Conservation (phyloP, 148 eudicot genomes). For the Polygonum aviculare region DNA sequence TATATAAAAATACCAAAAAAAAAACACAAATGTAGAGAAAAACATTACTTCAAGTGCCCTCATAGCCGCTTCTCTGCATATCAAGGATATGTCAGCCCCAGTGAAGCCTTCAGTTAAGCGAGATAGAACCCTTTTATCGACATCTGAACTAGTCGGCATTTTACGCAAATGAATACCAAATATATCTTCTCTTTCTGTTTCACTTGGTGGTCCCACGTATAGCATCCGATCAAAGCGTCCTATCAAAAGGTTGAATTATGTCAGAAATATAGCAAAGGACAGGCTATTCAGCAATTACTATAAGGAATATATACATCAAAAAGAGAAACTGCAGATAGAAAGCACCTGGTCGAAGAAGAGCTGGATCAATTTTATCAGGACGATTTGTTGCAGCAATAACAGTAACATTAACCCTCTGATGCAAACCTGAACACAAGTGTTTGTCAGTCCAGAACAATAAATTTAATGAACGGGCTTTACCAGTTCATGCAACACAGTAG, state of each 20-base stretch:
- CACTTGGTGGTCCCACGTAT: slow-evolving; percentile 80
- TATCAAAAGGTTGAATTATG: slow-evolving; percentile 19
- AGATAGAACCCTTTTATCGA: slow-evolving; percentile 52
- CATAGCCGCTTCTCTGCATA: slow-evolving; percentile 77
- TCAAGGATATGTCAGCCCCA: slow-evolving; percentile 83
- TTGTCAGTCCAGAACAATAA: background rate
- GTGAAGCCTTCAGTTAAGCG: slow-evolving; percentile 68
- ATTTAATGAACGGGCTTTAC: background rate
- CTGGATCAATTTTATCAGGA: slow-evolving; percentile 93
- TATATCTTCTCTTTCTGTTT: slow-evolving; percentile 62
- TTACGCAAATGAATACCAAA: slow-evolving; percentile 63
- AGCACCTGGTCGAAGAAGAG: slow-evolving; percentile 92
- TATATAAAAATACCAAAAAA: background rate
- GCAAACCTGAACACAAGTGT: slow-evolving; percentile 47
- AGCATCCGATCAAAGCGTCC: slow-evolving; percentile 89
- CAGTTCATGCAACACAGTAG: background rate
- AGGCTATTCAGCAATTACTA: background rate
- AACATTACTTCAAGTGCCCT: slow-evolving; percentile 64
- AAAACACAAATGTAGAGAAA: background rate
- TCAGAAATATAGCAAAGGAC: background rate
- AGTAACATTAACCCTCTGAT: slow-evolving; percentile 74
- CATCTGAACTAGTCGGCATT: slow-evolving; percentile 61
- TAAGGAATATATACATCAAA: background rate
- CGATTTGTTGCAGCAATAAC: slow-evolving; percentile 98
- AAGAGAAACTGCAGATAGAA: background rate